Conservation (phyloP, 345 rosid species). For the Murraya paniculata region DNA sequence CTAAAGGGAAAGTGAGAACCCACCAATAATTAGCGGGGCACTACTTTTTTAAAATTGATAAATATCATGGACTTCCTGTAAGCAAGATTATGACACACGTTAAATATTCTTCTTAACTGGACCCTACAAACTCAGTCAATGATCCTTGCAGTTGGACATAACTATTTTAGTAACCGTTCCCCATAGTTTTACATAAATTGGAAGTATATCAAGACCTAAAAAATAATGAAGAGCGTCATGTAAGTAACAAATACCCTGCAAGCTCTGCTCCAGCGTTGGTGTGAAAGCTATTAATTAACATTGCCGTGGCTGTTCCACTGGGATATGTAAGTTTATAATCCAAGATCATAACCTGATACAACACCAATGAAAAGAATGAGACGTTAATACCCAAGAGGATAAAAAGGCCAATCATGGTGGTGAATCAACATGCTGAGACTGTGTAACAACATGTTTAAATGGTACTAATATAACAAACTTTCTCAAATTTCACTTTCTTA, state of each 20-base stretch:
- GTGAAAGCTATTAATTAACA: slow-evolving; percentile 94
- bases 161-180: neutral
- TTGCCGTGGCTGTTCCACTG: slow-evolving; percentile 93
- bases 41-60: neutral
- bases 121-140: neutral
- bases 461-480: neutral
- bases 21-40: neutral
- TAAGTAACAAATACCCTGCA: slow-evolving; percentile 54
- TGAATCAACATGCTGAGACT: neutral
- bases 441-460: neutral
- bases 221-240: neutral
- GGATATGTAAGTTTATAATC: slow-evolving; percentile 95
- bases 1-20: neutral
- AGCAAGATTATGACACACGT: neutral
- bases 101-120: neutral
- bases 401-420: neutral
- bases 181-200: neutral
- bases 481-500: neutral
- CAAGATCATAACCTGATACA: slow-evolving; percentile 76
- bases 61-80: neutral
- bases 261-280: slow-evolving; percentile 87
- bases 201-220: neutral
- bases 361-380: neutral
- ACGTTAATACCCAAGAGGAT: neutral
- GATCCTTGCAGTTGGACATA: neutral